phyloP scores from a whole-genome alignment of 805 yeast genomes.

The Cyberlindnera petersonii region DNA sequence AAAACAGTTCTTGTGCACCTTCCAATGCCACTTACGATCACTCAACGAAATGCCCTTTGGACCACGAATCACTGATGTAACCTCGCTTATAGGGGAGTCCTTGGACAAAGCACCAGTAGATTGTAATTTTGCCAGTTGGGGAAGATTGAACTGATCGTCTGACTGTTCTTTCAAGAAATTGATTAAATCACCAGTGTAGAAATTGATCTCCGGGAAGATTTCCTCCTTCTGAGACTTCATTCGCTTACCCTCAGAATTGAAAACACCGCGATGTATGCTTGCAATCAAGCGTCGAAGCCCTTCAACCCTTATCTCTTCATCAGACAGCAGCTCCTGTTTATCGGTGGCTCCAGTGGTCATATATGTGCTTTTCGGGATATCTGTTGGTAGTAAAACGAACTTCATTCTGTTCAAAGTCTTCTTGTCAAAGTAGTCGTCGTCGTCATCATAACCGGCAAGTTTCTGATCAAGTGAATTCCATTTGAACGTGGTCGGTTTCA shows the following conservation, averaged over 20 bases:
- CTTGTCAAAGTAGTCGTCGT: constrained; percentile 53
- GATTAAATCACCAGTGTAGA: constrained; percentile 83
- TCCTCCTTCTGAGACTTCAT: constrained; percentile 37
- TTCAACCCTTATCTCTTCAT: constrained; percentile 90
- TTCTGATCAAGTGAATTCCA: constrained; percentile 93
- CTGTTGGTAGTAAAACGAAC: constrained; percentile 80
- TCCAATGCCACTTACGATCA: constrained; percentile 91
- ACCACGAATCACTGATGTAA: constrained; percentile 67
- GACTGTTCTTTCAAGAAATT: constrained; percentile 52
- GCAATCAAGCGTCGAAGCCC: constrained; percentile 72
- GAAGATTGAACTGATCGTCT: constrained; percentile 26
- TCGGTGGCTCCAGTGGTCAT: constrained; percentile 36
- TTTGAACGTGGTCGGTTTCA: constrained; percentile 54
- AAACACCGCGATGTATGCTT: constrained; percentile 55
- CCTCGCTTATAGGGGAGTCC: constrained; percentile 43
- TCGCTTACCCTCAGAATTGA: constrained; percentile 40
- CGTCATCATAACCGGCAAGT: constrained; percentile 87
- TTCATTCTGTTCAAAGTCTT: constrained; percentile 60
- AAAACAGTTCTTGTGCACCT: constrained; percentile 70
- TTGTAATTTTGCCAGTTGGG: background rate
- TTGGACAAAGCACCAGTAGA: constrained; percentile 40
- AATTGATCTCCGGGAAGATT: constrained; percentile 67
- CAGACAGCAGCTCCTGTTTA: constrained; percentile 58
- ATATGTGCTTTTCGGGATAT: constrained; percentile 50
- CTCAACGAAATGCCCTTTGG: constrained; percentile 60